phyloP scores from a whole-genome alignment of 1,139 yeast species.

The Debaryomyces robertsiae region DNA sequence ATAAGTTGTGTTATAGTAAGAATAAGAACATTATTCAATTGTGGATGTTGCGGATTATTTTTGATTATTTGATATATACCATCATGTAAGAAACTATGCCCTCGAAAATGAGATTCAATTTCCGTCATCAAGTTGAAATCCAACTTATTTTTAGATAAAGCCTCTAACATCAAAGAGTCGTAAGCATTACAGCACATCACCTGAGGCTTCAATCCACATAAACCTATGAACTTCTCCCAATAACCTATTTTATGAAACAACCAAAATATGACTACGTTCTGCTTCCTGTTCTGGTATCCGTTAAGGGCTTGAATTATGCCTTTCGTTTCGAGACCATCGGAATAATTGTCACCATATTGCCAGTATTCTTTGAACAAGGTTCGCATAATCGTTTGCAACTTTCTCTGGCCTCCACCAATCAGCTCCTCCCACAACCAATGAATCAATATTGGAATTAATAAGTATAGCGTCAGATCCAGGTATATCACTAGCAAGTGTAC shows the following conservation, averaged over 20 bases:
- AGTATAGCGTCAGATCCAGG: slow-evolving; percentile 33
- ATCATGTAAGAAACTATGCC: slow-evolving; percentile 2
- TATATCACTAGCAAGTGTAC: slow-evolving; percentile 37
- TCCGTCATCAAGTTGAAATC: slow-evolving; percentile 5
- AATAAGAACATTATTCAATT: slow-evolving; percentile 29
- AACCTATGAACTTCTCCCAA: slow-evolving; percentile 31
- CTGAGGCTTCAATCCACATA: slow-evolving; percentile 16
- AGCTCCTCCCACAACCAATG: slow-evolving; percentile 41
- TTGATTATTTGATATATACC: slow-evolving; percentile 19
- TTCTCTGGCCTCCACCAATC: slow-evolving; percentile 6
- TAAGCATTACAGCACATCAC: slow-evolving; percentile 12
- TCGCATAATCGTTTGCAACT: slow-evolving; percentile 15
- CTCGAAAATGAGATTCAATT: not conserved
- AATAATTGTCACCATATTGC: slow-evolving; percentile 24
- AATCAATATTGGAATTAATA: slow-evolving; percentile 36
- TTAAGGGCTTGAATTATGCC: slow-evolving; percentile 21
- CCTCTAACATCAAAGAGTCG: slow-evolving; percentile 23
- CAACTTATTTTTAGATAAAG: slow-evolving; percentile 20
- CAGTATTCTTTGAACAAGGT: slow-evolving; percentile 33
- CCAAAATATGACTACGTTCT: slow-evolving; percentile 29
- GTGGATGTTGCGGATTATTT: slow-evolving; percentile 26
- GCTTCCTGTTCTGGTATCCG: slow-evolving; percentile 16
- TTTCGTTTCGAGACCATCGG: slow-evolving; percentile 17
- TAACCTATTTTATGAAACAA: slow-evolving; percentile 28
- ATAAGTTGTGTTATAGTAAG: slow-evolving; percentile 19